phyloP scores from a whole-genome alignment of 2,329 filamentous ascomycete genomes.

The Diplodia seriata region DNA sequence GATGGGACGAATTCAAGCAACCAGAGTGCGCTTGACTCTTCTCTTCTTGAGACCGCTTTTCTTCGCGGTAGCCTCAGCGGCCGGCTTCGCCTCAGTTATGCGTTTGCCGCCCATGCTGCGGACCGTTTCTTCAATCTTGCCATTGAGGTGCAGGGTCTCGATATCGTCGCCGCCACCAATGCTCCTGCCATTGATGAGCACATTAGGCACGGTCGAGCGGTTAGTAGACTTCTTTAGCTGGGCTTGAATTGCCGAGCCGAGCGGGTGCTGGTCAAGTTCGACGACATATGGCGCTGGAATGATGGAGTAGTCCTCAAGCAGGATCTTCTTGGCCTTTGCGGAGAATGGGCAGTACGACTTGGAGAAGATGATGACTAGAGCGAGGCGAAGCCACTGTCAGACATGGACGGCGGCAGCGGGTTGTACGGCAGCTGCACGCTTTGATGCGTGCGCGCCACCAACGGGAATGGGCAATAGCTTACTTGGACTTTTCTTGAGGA shows the following conservation, averaged over 20 bases:
- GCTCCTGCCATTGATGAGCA: slow-evolving; percentile 85
- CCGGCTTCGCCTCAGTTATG: slow-evolving; percentile 48
- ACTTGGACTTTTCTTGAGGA: slow-evolving; percentile 87
- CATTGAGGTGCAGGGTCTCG: slow-evolving; percentile 66
- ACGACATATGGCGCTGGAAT: slow-evolving; percentile 84
- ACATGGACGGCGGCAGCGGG: not conserved
- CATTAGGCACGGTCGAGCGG: slow-evolving; percentile 86
- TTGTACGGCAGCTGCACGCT: slow-evolving; percentile 40
- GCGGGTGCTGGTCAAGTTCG: slow-evolving; percentile 82
- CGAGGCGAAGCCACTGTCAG: not conserved
- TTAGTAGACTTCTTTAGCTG: slow-evolving; percentile 76
- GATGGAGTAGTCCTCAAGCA: slow-evolving; percentile 85
- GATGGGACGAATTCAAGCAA: slow-evolving; percentile 6
- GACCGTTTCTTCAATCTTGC: slow-evolving; percentile 74
- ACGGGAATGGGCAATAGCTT: slow-evolving; percentile 38
- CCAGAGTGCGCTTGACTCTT: slow-evolving; percentile 16
- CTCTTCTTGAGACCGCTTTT: slow-evolving; percentile 13
- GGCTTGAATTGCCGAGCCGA: slow-evolving; percentile 76
- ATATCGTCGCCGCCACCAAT: slow-evolving; percentile 93
- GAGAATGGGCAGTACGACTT: slow-evolving; percentile 93
- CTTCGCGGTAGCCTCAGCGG: slow-evolving; percentile 15
- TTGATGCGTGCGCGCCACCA: not conserved
- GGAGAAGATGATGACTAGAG: slow-evolving; percentile 88
- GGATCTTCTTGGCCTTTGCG: slow-evolving; percentile 80
- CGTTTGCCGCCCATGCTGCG: slow-evolving; percentile 75